These are phyloP conservation scores for Babesia caballi DNA, from an alignment of 169 alveolate species.

Conservation along the genomic window DNA sequence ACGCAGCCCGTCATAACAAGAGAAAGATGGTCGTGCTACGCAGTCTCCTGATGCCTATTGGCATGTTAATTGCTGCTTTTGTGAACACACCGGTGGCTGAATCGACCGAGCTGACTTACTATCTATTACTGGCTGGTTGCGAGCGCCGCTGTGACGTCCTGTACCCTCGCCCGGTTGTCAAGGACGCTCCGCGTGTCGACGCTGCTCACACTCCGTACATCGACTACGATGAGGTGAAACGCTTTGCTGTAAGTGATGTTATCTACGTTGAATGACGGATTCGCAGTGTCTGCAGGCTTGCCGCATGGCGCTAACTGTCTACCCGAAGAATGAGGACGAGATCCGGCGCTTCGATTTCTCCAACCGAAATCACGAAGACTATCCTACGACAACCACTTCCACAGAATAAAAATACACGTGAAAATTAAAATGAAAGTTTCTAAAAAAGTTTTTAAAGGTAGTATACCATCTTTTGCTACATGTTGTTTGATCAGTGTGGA, in stretches of 20 bases:
- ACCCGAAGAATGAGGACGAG: conserved; percentile 29
- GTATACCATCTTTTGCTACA: too few relatives aligned
- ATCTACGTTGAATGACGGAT: too few relatives aligned
- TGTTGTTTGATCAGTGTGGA: too few relatives aligned
- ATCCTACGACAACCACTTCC: too few relatives aligned
- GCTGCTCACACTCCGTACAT: background rate
- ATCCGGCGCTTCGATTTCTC: conserved; percentile 10
- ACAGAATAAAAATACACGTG: too few relatives aligned
- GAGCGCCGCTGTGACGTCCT: conserved; percentile 5
- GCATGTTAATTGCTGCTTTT: background rate
- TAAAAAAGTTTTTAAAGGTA: too few relatives aligned
- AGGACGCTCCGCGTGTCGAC: background rate
- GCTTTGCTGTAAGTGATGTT: conserved; percentile 6
- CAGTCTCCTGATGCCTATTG: background rate
- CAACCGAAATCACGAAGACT: background rate
- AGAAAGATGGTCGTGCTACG: background rate
- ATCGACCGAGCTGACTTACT: background rate
- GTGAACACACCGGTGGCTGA: background rate
- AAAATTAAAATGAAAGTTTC: too few relatives aligned
- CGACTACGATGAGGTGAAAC: conserved; percentile 1
- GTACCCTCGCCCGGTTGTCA: background rate
- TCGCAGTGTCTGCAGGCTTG: conserved; percentile 34
- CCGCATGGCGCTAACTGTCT: conserved; percentile 31
- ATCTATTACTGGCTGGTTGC: background rate
- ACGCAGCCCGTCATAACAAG: too few relatives aligned